Conservation (phyloP, 2,329 filamentous ascomycete genomes). For the Fusarium verticillioides region DNA sequence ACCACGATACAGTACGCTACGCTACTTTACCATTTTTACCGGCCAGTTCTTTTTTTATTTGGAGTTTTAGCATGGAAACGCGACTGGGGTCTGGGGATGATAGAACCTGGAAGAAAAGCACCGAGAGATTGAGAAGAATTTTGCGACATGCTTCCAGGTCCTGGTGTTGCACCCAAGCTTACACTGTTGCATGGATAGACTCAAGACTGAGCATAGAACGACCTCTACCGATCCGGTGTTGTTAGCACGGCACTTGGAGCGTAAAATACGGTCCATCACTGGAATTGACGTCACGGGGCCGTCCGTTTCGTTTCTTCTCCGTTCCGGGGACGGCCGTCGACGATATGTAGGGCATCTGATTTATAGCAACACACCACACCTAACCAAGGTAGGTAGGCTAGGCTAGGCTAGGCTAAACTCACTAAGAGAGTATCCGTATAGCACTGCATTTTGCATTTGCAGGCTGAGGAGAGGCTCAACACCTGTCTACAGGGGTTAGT, state of each 20-base stretch:
- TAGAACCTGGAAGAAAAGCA: conserved; percentile 16
- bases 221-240: neutral
- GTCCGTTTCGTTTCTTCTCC: conserved; percentile 12
- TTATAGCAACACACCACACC: conserved; percentile 26
- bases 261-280: conserved; percentile 6
- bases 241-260: conserved; percentile 2
- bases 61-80: conserved; percentile 2
- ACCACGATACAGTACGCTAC: conserved; percentile 12
- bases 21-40: conserved; percentile 8
- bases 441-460: neutral
- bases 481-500: neutral
- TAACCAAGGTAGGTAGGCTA: neutral
- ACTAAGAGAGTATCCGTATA: neutral
- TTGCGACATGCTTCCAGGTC: neutral
- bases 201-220: neutral
- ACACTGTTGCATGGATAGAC: neutral
- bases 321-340: conserved; percentile 12
- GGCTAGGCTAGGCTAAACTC: neutral
- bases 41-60: neutral
- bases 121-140: neutral
- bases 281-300: conserved; percentile 34
- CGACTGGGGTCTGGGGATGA: conserved; percentile 20
- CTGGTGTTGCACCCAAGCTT: neutral
- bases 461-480: conserved; percentile 20
- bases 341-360: conserved; percentile 9